Conservation (phyloP, 306 rosid genomes). For the Cicer judaicum region DNA sequence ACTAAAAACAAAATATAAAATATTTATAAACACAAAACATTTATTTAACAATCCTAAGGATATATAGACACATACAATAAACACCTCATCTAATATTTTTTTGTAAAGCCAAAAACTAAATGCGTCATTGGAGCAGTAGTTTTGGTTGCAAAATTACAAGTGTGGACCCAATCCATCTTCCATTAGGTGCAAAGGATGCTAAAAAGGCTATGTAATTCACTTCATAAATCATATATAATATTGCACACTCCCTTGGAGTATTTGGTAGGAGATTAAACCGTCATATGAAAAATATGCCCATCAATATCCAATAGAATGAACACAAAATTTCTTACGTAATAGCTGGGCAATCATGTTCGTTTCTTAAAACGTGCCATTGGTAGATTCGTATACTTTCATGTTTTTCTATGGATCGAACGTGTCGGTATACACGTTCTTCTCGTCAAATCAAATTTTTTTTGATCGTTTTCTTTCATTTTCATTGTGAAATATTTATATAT, state of each 20-base stretch:
- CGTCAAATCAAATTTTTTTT: constrained; percentile 24
- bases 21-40: too few species aligned
- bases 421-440: constrained; percentile 27
- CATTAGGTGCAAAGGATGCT: constrained; percentile 8
- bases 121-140: background rate
- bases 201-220: background rate
- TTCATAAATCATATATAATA: constrained; percentile 3
- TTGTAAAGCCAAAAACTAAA: background rate
- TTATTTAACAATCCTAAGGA: too few species aligned
- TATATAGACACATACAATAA: too few species aligned
- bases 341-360: background rate
- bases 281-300: constrained; percentile 23
- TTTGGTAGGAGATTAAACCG: constrained; percentile 21
- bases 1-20: too few species aligned
- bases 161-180: background rate
- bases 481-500: constrained; percentile 9
- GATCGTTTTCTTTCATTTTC: constrained; percentile 39
- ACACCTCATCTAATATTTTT: background rate
- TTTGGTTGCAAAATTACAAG: constrained; percentile 13
- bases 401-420: constrained; percentile 12
- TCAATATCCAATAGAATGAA: background rate
- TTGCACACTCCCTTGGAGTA: background rate
- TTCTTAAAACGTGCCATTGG: constrained; percentile 33
- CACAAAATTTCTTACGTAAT: background rate
- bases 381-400: constrained; percentile 37